phyloP scores from a whole-genome alignment of 2,329 filamentous ascomycete genomes.

The Berkeleyomyces basicola region DNA sequence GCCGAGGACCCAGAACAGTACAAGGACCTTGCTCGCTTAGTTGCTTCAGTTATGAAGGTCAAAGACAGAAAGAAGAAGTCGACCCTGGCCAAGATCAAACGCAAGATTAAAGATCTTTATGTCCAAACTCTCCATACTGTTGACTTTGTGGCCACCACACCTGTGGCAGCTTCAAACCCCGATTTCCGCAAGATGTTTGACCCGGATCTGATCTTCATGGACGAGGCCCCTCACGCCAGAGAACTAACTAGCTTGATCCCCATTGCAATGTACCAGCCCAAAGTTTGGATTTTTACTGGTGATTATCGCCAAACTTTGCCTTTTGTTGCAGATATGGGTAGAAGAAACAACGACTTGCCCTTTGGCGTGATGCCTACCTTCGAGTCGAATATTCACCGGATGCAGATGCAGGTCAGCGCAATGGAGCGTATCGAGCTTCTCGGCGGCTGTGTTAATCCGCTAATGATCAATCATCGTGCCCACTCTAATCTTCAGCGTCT shows the following conservation, averaged over 20 bases:
- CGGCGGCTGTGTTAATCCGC: constrained; percentile 20
- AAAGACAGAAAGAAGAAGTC: constrained; percentile 11
- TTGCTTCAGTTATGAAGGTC: constrained; percentile 20
- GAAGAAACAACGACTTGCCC: neutral
- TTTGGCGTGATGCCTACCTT: constrained; percentile 4
- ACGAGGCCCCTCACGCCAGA: constrained; percentile 40
- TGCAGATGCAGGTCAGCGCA: constrained; percentile 22
- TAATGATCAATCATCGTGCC: constrained; percentile 25
- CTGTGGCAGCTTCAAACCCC: constrained; percentile 24
- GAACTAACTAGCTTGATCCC: constrained; percentile 30
- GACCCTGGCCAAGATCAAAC: constrained; percentile 20
- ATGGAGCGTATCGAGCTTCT: constrained; percentile 24
- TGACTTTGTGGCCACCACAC: constrained; percentile 31
- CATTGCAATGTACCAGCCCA: constrained; percentile 26
- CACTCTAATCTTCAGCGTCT: constrained; percentile 25
- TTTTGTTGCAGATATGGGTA: constrained; percentile 21
- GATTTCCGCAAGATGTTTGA: constrained; percentile 40
- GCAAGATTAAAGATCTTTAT: constrained; percentile 23
- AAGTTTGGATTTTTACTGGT: constrained; percentile 30
- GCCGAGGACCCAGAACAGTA: constrained; percentile 21
- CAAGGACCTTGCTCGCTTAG: constrained; percentile 21
- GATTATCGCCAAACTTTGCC: constrained; percentile 30
- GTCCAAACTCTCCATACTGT: constrained; percentile 22
- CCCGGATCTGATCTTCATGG: constrained; percentile 73
- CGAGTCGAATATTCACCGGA: constrained; percentile 20